Base-by-base conservation (phyloP, 148 eudicot genomes). In the Camellia sinensis region DNA sequence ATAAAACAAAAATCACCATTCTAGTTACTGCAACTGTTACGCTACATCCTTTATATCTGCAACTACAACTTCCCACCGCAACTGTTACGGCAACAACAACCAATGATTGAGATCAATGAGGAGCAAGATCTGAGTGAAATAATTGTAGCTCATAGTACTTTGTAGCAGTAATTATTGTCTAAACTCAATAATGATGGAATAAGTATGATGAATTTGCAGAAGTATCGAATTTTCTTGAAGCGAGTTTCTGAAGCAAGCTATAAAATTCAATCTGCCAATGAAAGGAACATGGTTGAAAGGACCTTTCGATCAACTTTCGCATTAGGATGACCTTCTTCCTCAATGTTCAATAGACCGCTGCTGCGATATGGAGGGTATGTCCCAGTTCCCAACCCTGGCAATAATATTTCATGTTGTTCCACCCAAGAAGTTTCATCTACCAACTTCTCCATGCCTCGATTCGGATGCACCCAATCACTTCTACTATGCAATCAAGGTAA, bases 171-270 rank as follows among this genome's bases (percentile, higher is more conserved):
- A 46, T 46, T 46, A 2, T 46, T 46, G 50, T 46, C 3, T 46
- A n/a, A n/a, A n/a, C 50, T 2, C 22, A 3, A 14, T 75, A 7
- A 45, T 6, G 41, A 40, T 50, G 3, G 41, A n/a, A 48, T 59
- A 0, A 22, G 6, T 44, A n/a, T n/a, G n/a, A 53, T 52, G 40
- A 18, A 14, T 50, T 63, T 86, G 82, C 84, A 91, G 94, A 91
- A 91, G 79, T 91, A 91, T 78, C 85, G 95, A 48, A 80, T 90
- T 50, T 88, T 90, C 81, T 77, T 91, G 17, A 85, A 78, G 79
- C 65, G 84, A 74, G 79, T 87, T 67, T n/a, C 77, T 0, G 90
- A 86, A 67, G 76, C 82, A 77, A 80, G 82, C 73, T 67, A 12
- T 29, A 77, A 71, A 61, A 44, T 77, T 63, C 76, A 83, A 45